Base-by-base conservation (phyloP, 805 yeast genomes). In the Kazachstania psychrophila region DNA sequence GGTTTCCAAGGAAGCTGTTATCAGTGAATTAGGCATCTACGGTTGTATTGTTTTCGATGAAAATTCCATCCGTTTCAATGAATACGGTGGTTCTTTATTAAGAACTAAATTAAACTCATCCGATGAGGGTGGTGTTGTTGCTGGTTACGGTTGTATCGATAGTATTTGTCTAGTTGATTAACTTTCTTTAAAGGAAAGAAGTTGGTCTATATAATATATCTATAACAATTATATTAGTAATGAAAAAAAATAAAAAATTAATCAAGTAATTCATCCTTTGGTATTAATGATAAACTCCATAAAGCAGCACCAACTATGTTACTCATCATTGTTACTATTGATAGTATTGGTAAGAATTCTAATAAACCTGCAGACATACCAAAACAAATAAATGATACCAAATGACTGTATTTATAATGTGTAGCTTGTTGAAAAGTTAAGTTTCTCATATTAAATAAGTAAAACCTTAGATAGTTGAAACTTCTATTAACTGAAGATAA, bases 51-150 rank as follows among this genome's bases (percentile, higher is more conserved):
- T 92, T 19, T 86, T 89, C 65, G 74, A 92, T 56, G 79, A 77
- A 42, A 53, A 66, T 8, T 79, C 72, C 24, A 63, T 81, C 9
- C 49, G 73, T 26, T 54, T 64, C 37, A 92, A 92, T 57, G 73
- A 74, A 28, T 72, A 72, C 44, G 75, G 87, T 2, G 97, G 96
- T 5, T 85, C 84, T 75, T 67, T 92, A 45, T 65, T 92, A 48
- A 76, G 98, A 62, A 82, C 96, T 0, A 92, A 92, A 59, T 75
- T 87, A 39, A 80, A 84, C 45, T 65, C 80, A 3, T 81, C 94
- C 37, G 79, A 92, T 60, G 99, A 92, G 65, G 98, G 98, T 26
- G 99, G 99, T 27, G 96, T 92, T 23, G 97, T 97, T 16, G 98
- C 98, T 12, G 99, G 99, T 1, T 89, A 84, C 61, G 99, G 97